Evolutionary conservation across 306 rosid genomes (phyloP).

Genomic region (Medicago arabica): DNA sequence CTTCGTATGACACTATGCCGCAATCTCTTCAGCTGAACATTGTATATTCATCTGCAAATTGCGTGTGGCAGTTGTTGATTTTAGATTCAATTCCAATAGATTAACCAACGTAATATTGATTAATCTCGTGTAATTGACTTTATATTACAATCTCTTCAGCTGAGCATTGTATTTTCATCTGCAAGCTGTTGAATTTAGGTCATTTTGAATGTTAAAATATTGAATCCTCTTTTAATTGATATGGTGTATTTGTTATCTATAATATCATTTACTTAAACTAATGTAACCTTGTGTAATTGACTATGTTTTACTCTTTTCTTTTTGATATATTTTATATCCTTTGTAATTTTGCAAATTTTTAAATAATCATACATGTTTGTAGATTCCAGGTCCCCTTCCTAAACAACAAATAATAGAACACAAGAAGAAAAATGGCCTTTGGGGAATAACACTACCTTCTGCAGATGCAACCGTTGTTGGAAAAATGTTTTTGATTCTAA

Average conservation of each 20-base stretch:
- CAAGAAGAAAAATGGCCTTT: conserved; percentile 70
- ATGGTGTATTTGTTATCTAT: not conserved
- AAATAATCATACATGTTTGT: conserved; percentile 41
- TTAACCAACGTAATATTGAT: too few relatives aligned
- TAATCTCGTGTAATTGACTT: too few relatives aligned
- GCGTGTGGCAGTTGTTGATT: not conserved
- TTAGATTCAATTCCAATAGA: too few relatives aligned
- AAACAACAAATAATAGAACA: conserved; percentile 62
- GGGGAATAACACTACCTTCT: conserved; percentile 81
- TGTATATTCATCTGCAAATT: not conserved
- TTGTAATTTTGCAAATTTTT: not conserved
- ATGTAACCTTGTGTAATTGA: conserved; percentile 18
- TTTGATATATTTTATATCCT: conserved; percentile 15
- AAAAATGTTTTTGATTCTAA: conserved; percentile 60
- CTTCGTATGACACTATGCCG: too few relatives aligned
- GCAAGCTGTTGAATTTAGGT: not conserved
- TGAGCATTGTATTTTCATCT: conserved; percentile 17
- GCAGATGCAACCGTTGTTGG: conserved; percentile 79
- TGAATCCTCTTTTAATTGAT: too few relatives aligned
- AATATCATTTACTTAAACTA: not conserved
- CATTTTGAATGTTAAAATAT: not conserved
- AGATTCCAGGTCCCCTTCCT: conserved; percentile 83
- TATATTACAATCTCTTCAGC: not conserved
- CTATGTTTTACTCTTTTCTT: not conserved
- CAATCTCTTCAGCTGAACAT: not conserved